Evolutionary conservation across 2,329 filamentous ascomycete species (phyloP), one percentile per base, ranked within the genome.

Genomic region (Nigrospora oryzae): DNA sequence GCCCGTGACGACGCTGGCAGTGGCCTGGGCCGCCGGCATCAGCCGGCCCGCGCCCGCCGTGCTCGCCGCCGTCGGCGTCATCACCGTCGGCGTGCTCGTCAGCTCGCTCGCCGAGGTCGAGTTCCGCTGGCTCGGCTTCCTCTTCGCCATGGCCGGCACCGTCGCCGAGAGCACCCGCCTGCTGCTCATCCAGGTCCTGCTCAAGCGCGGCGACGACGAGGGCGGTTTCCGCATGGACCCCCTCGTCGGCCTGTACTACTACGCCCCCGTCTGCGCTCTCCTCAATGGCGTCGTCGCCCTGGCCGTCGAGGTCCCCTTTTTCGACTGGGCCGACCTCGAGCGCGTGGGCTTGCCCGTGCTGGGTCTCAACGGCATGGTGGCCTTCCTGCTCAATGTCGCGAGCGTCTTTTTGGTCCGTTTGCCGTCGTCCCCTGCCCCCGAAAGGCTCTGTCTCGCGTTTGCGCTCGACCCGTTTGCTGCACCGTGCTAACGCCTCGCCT

Each of bases 161-260:
- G 63, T 83, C 44, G 90, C 89, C 59, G 87, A 93, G 68, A 85
- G 87, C 40, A 75, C 86, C 50, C 81, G 87, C 48, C 71, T 91
- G 51, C 83, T 89, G 65, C 87, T 93, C 84, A 86, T 91, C 42
- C 84, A 93, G 68, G 81, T 84, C 49, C 73, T 94, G 56, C 79
- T 94, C 38, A 86, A 45, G 44, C 37, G 38, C 38, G 44, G 32
- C n/a, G 44, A 28, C 7, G 39, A 80, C 61, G 82, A 77, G 30
- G 76, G 85, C 43, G 85, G 88, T 37, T 63, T 85, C 68, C 88
- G 88, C 72, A 91, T 93, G 87, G 86, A 91, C 59, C 87, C 87
- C 30, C 75, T 94, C 32, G 86, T 91, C 47, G 87, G 85, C 19
- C 75, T 93, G 15, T 93, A 93, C 75, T 93, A 93, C 72, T 93